Conservation (phyloP, 2,329 filamentous ascomycete species). For the Pseudohalonectria lignicola region DNA sequence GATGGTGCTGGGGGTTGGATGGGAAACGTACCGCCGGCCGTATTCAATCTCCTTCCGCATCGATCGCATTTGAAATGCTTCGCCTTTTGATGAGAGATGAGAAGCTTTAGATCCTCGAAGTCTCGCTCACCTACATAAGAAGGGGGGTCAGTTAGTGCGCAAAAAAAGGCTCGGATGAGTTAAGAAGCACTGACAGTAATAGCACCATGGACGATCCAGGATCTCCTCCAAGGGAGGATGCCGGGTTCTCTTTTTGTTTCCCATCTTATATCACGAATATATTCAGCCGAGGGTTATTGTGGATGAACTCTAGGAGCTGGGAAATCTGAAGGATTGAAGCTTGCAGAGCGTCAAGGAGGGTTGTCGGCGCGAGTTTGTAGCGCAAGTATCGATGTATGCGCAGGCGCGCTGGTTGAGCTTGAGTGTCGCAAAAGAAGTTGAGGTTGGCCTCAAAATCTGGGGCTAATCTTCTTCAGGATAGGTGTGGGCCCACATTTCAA, state of each 20-base stretch:
- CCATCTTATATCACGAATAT: too few species aligned
- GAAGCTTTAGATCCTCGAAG: conserved; percentile 93
- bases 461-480: too few species aligned
- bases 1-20: background rate
- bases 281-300: too few species aligned
- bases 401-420: background rate
- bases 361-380: background rate
- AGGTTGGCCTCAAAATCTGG: too few species aligned
- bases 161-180: background rate
- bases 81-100: conserved; percentile 96
- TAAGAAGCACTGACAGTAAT: conserved; percentile 59
- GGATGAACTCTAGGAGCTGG: too few species aligned
- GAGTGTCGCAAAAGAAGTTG: background rate
- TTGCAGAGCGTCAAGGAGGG: background rate
- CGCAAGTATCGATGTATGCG: background rate
- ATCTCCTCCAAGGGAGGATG: conserved; percentile 83
- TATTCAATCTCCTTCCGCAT: conserved; percentile 82
- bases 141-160: conserved; percentile 2
- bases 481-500: too few species aligned
- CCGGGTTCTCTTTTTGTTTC: conserved; percentile 84
- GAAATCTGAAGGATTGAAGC: background rate
- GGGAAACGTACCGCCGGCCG: conserved; percentile 68
- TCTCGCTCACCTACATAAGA: conserved; percentile 63
- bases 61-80: conserved; percentile 98
- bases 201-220: conserved; percentile 85